These are phyloP conservation scores for Lathyrus sativus DNA, from an alignment of 306 rosid genomes.

Conservation along the genomic window DNA sequence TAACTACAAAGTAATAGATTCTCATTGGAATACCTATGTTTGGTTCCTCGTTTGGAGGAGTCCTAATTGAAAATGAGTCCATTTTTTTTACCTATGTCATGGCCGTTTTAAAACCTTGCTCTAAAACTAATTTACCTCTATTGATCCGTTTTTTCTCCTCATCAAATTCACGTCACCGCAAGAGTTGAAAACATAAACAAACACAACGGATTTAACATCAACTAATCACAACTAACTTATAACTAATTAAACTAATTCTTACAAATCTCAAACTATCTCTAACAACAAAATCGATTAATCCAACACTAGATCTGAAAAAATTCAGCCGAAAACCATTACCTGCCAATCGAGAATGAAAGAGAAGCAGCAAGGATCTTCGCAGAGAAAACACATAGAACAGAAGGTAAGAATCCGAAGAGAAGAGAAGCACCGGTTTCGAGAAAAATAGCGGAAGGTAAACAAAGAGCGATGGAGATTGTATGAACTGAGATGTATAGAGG, in stretches of 20 bases:
- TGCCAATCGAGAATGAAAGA: constrained; percentile 84
- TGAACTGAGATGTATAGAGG: constrained; percentile 72
- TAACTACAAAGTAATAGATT: not conserved
- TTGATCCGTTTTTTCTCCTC: no score
- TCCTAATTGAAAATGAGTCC: no score
- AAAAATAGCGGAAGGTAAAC: constrained; percentile 81
- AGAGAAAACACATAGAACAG: constrained; percentile 72
- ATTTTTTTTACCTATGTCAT: no score
- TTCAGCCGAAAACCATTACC: constrained; percentile 43
- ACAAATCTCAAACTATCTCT: not conserved
- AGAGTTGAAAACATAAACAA: not conserved
- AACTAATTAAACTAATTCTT: not conserved
- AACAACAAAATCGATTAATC: not conserved
- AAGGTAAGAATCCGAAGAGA: constrained; percentile 81
- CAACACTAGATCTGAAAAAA: not conserved
- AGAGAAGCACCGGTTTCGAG: constrained; percentile 82
- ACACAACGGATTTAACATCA: not conserved
- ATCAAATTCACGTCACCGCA: not conserved
- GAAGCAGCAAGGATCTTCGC: constrained; percentile 94
- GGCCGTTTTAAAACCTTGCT: no score
- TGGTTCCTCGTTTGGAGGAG: no score
- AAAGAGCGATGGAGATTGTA: constrained; percentile 72
- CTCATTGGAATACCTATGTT: not conserved
- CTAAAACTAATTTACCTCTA: not conserved
- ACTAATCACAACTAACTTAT: not conserved